Evolutionary conservation across 164 flowering plant genomes (phyloP), one percentile per base, ranked within the genome.

Genomic region (Liriodendron chinense): DNA sequence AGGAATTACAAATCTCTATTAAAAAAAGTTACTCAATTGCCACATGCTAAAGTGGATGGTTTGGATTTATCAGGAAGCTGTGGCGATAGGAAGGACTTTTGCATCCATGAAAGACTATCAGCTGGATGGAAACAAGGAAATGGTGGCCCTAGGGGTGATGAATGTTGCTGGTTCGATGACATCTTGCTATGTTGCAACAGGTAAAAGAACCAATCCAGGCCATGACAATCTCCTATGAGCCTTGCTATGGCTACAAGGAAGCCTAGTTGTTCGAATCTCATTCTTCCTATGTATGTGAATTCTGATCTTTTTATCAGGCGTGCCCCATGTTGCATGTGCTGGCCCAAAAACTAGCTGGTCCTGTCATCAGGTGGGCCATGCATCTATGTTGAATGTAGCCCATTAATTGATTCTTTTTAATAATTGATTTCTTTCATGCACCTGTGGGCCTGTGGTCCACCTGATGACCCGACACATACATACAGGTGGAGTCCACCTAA

Each of bases 111-210:
- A 93, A 76, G 97, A 90, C 79, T 94, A 94, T 74, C 89, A 86
- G 70, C 10, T 94, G 26, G 97, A 94, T 78, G 98, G 97, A 65
- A 94, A 94, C 90, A 93, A 90, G 86, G 98, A 94, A 86, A 94
- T 94, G 98, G 89, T 93, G 25, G 98, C 97, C 23, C 84, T 94
- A 14, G 98, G 98, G 69, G 73, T 90, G 22, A 94, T 94, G 98
- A 93, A 94, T 72, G 49, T 94, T 62, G 88, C 89, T 47, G 98
- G 98, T 63, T 94, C 98, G 49, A 82, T 93, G 90, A 90, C 96
- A 68, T 94, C 97, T 34, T 93, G 98, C 85, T 94, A 89, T 82
- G 94, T 92, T 18, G 87, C 96, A 23, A 92, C 98, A 80, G 98
- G 97, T 91, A 74, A 80, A 73, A 34, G 70, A 23, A 7, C 75